Percentiles rank a stretch among this genome's conserved stretches.
Evolutionary conservation across 805 yeast species (phyloP).

Genomic region (Barnettozyma wickerhamii): DNA sequence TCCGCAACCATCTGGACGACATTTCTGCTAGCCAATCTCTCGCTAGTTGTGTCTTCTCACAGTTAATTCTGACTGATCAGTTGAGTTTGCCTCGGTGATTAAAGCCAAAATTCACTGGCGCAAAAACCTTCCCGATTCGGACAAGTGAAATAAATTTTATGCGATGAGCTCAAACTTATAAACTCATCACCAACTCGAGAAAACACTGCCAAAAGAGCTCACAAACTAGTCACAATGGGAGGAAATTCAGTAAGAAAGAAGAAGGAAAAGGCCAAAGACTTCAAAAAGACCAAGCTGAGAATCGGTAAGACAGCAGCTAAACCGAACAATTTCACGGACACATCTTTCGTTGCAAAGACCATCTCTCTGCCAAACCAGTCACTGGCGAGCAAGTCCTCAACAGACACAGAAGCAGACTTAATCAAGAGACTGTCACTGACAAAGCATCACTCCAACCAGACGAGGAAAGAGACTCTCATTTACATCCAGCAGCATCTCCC

Average conservation of each 20-base stretch:
- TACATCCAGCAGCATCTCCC: conserved; percentile 51
- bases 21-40: conserved; percentile 20
- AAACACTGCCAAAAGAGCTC: too few species aligned
- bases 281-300: conserved; percentile 70
- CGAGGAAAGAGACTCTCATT: conserved; percentile 67
- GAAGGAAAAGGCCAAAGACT: conserved; percentile 67
- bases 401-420: conserved; percentile 39
- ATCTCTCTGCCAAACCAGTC: conserved; percentile 39
- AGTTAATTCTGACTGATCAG: too few species aligned
- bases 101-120: too few species aligned
- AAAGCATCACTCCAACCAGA: conserved; percentile 66
- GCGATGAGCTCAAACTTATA: neutral
- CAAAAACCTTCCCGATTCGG: neutral
- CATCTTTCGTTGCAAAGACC: conserved; percentile 71
- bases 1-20: conserved; percentile 49
- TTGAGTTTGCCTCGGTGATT: too few species aligned
- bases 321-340: conserved; percentile 76
- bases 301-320: conserved; percentile 81
- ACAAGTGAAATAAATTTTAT: neutral
- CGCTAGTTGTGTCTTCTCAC: too few species aligned
- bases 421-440: conserved; percentile 61
- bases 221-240: conserved; percentile 31
- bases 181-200: too few species aligned
- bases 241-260: conserved; percentile 56
- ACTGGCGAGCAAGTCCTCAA: conserved; percentile 14